phyloP scores from a whole-genome alignment of 2,329 filamentous ascomycete species.

The Microthyrium microscopicum region DNA sequence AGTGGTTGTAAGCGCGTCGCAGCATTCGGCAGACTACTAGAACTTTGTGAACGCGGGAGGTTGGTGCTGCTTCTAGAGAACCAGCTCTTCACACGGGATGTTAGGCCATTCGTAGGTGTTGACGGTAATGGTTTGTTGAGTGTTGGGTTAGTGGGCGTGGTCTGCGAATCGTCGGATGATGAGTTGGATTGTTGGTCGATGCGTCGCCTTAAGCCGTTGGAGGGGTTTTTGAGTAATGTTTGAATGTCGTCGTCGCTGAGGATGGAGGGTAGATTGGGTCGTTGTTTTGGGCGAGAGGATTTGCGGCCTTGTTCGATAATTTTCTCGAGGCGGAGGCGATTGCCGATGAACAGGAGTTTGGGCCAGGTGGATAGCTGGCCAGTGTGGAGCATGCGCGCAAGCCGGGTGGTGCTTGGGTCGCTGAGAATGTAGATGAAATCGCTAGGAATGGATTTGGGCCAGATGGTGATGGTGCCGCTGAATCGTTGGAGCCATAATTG shows the following conservation, averaged over 20 bases:
- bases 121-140: too few species aligned
- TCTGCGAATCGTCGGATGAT: too few species aligned
- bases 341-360: constrained; percentile 79
- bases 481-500: constrained; percentile 94
- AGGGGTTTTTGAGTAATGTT: too few species aligned
- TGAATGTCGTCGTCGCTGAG: constrained; percentile 31
- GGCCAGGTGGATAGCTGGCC: constrained; percentile 83
- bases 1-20: not conserved
- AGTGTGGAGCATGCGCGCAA: constrained; percentile 78
- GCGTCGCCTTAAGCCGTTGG: too few species aligned
- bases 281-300: constrained; percentile 20
- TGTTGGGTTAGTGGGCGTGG: too few species aligned
- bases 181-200: too few species aligned
- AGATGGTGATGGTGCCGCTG: constrained; percentile 87
- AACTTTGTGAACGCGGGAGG: not conserved
- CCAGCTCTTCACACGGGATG: not conserved
- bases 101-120: too few species aligned
- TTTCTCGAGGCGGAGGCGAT: constrained; percentile 70
- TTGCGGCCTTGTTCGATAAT: constrained; percentile 40
- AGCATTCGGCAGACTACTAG: constrained; percentile 3
- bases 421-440: constrained; percentile 79
- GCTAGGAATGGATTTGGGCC: constrained; percentile 63
- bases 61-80: not conserved
- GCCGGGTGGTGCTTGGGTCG: constrained; percentile 57
- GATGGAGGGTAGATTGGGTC: constrained; percentile 18